Evolutionary conservation across 2,329 filamentous ascomycete genomes (phyloP).

Genomic region (Clarireedia sp.): DNA sequence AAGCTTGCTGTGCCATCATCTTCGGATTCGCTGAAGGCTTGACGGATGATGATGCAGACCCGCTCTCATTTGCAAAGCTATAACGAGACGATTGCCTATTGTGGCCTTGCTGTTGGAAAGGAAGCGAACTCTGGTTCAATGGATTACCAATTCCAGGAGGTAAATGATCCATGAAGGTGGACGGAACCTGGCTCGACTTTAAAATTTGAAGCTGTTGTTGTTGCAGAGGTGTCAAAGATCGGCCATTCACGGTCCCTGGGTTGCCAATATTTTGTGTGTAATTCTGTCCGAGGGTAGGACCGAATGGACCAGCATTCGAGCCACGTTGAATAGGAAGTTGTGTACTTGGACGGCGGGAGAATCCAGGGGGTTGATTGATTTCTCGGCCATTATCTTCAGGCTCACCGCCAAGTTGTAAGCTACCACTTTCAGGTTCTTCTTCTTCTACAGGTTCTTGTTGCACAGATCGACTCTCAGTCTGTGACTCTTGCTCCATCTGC

Average conservation of each 20-base stretch:
- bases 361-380: constrained; percentile 33
- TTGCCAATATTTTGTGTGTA: constrained; percentile 44
- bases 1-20: constrained; percentile 78
- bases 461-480: constrained; percentile 42
- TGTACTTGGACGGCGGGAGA: constrained; percentile 56
- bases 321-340: constrained; percentile 71
- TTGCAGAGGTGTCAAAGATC: constrained; percentile 74
- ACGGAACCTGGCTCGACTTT: constrained; percentile 34
- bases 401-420: constrained; percentile 83
- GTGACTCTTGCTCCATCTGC: constrained; percentile 45
- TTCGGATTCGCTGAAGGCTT: constrained; percentile 74
- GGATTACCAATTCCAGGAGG: constrained; percentile 45
- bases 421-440: constrained; percentile 71
- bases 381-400: constrained; percentile 62
- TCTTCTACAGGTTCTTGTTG: constrained; percentile 46
- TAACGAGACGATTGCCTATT: constrained; percentile 79
- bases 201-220: constrained; percentile 56
- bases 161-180: constrained; percentile 51
- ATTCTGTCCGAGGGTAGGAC: constrained; percentile 39
- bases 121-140: constrained; percentile 37
- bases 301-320: constrained; percentile 44
- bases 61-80: constrained; percentile 74
- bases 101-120: constrained; percentile 60
- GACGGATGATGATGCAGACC: constrained; percentile 50
- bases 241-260: constrained; percentile 53